These are phyloP conservation scores for Astrothelium subdiscretum DNA, from an alignment of 495 filamentous ascomycete genomes.

Conservation along the genomic window DNA sequence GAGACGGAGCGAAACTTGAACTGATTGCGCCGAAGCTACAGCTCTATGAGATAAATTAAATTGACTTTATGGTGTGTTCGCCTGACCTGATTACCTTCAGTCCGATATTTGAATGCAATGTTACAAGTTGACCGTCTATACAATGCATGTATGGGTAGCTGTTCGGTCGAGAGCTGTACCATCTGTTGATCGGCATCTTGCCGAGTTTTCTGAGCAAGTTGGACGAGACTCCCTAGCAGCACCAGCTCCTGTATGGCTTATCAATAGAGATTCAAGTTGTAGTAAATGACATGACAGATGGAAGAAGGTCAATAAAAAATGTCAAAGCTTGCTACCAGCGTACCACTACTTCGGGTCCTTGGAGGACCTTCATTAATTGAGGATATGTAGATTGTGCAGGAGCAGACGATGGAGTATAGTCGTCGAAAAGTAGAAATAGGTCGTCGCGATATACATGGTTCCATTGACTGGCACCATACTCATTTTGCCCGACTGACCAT, in stretches of 20 bases:
- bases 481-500: background rate
- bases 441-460: conserved; percentile 18
- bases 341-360: conserved; percentile 32
- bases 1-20: conserved; percentile 29
- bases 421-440: conserved; percentile 29
- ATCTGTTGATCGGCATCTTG: conserved; percentile 1
- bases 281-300: background rate
- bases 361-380: conserved; percentile 29
- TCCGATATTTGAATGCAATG: conserved; percentile 17
- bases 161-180: conserved; percentile 9
- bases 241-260: conserved; percentile 9
- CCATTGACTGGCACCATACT: background rate
- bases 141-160: conserved; percentile 18
- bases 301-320: conserved; percentile 1
- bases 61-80: background rate
- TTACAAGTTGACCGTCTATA: conserved; percentile 7
- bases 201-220: conserved; percentile 1
- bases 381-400: background rate
- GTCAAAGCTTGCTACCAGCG: background rate
- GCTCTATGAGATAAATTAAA: background rate
- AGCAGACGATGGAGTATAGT: conserved; percentile 14
- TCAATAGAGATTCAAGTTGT: background rate
- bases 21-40: conserved; percentile 35
- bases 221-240: conserved; percentile 9
- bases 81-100: conserved; percentile 13